Percentiles rank a stretch among this genome's conserved stretches.
phyloP scores from a whole-genome alignment of 257 asterid genomes.

The Gynochthodes officinalis region DNA sequence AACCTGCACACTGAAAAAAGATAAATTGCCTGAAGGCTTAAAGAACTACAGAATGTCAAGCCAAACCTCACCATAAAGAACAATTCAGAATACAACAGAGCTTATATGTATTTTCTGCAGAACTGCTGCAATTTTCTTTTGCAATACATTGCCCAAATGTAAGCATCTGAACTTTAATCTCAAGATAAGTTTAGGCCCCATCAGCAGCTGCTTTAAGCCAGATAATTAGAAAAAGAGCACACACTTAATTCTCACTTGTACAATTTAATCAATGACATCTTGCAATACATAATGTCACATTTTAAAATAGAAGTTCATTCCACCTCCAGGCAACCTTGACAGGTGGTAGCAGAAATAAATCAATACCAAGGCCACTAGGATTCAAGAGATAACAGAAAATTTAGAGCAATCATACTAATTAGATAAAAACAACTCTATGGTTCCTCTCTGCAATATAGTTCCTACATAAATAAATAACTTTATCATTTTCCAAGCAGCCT shows the following conservation, averaged over 20 bases:
- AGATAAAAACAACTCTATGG: neutral
- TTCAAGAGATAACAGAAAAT: neutral
- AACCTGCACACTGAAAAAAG: constrained; percentile 49
- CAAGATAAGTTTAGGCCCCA: neutral
- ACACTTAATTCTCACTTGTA: neutral
- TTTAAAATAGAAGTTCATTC: neutral
- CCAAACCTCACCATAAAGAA: neutral
- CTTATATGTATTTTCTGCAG: neutral
- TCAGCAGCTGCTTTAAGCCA: neutral
- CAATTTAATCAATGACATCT: neutral
- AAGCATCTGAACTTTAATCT: neutral
- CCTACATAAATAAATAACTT: neutral
- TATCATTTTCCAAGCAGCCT: neutral
- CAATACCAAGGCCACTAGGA: neutral
- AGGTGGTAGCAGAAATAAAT: neutral
- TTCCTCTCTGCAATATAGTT: neutral
- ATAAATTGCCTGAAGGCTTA: neutral
- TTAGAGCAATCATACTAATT: neutral
- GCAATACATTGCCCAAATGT: neutral
- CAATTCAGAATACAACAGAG: neutral
- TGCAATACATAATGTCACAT: neutral
- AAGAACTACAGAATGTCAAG: neutral
- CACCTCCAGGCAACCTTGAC: neutral
- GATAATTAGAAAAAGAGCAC: neutral
- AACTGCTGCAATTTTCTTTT: neutral